phyloP scores from a whole-genome alignment of 2,329 filamentous ascomycete genomes.

The Colletotrichum sansevieriae region DNA sequence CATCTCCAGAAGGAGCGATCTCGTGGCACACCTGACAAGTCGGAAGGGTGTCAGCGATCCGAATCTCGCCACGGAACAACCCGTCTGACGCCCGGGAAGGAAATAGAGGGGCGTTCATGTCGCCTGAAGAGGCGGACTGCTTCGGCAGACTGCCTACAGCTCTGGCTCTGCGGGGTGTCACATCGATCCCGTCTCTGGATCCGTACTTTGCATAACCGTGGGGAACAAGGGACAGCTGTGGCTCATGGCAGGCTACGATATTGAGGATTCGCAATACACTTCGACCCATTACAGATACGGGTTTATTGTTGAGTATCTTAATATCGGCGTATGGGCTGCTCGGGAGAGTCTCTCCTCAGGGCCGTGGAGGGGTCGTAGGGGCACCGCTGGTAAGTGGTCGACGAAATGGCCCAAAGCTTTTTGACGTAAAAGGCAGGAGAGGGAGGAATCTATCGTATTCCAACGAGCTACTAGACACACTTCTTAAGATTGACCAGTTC shows the following conservation, averaged over 20 bases:
- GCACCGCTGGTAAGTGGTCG: no score
- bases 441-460: no score
- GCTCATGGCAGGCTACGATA: neutral
- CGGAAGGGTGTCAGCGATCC: neutral
- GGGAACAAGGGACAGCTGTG: neutral
- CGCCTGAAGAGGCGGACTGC: neutral
- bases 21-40: neutral
- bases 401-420: no score
- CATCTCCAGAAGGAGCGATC: no score
- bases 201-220: neutral
- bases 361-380: neutral
- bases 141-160: constrained; percentile 10
- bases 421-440: no score
- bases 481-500: no score
- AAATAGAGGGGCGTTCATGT: neutral
- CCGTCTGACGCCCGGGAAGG: neutral
- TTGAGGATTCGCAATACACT: no score
- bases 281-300: no score
- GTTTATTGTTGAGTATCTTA: no score
- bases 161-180: neutral
- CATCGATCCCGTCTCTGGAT: neutral
- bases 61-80: constrained; percentile 7
- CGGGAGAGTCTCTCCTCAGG: neutral
- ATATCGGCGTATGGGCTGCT: neutral
- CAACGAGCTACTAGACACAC: no score